Base-by-base conservation (phyloP, 1,284 basidiomycete species). In the Coriolopsis trogii region DNA sequence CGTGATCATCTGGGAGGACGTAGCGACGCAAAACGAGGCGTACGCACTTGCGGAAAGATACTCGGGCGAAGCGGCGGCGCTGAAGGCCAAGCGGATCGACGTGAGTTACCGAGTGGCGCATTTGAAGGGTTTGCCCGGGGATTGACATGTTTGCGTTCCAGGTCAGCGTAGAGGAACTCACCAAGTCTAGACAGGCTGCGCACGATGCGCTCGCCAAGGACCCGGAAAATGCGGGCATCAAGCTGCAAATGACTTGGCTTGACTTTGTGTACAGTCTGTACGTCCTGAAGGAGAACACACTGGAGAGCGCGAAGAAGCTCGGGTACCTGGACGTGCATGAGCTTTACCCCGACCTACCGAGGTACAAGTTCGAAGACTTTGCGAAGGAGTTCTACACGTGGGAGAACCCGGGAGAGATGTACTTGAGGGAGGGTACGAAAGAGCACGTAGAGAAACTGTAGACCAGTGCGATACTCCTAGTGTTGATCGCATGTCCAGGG, bases 1-100 rank as follows among this genome's bases (percentile, higher is more conserved):
- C 47, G 60, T 68, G n/a, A 63, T 67, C 47, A 47, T 61, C 20
- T 66, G 64, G 63, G 56, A 60, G 13, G 63, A 67, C 40, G 59
- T 63, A 45, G 39, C 56, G 12, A 59, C 64, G 4, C 55, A 56
- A 37, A 15, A 31, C 7, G 52, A 60, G 25, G 49, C 49, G 20
- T 34, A 46, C 36, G 51, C 47, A 29, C 47, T 60, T 30, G 53
- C 45, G 7, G 60, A 60, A 41, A 33, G 36, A 1, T 36, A 41
- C 15, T 55, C 53, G 2, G 60, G 60, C 3, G 62, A 61, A 9
- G 58, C 34, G 6, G 46, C 45, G 6, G 44, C 33, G 2, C 38
- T 60, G 6, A 53, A 47, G 42, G 45, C 38, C 3, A 42, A 46
- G 39, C 26, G 48, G 9, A 29, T 38, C n/a, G 18, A 37, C 23